Base-by-base conservation (phyloP, 352 stramenopile species). In the Phytopythium delawarense region DNA sequence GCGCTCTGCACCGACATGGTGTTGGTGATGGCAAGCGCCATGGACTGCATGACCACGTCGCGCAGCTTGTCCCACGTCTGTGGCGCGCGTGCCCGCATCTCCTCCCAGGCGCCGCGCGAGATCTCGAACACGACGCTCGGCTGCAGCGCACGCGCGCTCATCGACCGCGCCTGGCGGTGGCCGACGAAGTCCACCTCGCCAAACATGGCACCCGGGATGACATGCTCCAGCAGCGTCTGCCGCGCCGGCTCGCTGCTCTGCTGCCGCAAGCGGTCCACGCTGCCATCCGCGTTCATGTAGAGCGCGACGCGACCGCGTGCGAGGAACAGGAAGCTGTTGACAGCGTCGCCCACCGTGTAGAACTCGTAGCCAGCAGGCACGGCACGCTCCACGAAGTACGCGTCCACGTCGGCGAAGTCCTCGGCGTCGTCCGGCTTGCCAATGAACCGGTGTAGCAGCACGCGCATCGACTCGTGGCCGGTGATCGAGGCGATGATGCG, bases 151-250 rank as follows among this genome's bases (percentile, higher is more conserved):
- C 57, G 70, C 9, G 79, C 85, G 40, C 67, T 76, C 77, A 92
- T 87, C 63, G 83, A 78, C 40, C 85, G 78, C 25, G 75, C 77
- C 61, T 95, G 87, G 25, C 66, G 69, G 21, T 69, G 66, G 35
- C 83, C 78, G 52, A 95, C 93, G 59, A 96, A 96, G 57, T 96
- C 87, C 4, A 92, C 84, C 59, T 96, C 87, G 25, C 87, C 87
- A 65, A 96, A 96, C 78, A 94, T 90, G 35, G 83, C 84, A 11
- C 82, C 84, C 0, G 84, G 79, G 20, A 90, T 78, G 45, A 92
- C 84, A 34, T 82, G 80, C 63, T 92, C 82, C 11, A 93, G 55
- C 57, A 87, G 57, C 42, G 76, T 74, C 32, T 92, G 54, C 18
- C 72, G 54, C 59, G 21, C 12, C 11, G 52, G 52, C 52, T 58